Conservation (phyloP, 371 early-diverging fungal species). For the Blastocladiella emersonii region DNA sequence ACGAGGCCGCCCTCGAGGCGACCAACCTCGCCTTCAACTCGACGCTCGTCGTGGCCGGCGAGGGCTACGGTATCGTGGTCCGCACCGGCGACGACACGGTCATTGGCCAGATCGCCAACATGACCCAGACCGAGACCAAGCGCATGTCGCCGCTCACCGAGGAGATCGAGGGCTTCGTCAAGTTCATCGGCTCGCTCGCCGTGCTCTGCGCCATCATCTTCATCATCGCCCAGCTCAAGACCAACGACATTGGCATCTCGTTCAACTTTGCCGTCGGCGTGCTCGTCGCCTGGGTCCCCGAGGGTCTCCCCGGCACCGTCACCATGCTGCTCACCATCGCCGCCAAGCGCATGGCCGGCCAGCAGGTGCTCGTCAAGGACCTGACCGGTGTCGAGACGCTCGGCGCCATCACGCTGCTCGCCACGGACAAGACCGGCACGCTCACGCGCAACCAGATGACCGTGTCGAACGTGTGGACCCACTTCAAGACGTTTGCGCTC, state of each 20-base stretch:
- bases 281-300: constrained; percentile 78
- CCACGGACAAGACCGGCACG: constrained; percentile 93
- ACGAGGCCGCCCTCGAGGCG: constrained; percentile 73
- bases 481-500: constrained; percentile 30
- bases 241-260: constrained; percentile 35
- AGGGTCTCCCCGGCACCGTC: constrained; percentile 79
- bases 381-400: constrained; percentile 89
- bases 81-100: constrained; percentile 83
- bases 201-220: constrained; percentile 57
- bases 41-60: constrained; percentile 70
- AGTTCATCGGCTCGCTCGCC: constrained; percentile 72
- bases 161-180: constrained; percentile 73
- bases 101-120: constrained; percentile 84
- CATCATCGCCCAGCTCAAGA: constrained; percentile 39
- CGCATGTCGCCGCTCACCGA: constrained; percentile 49
- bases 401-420: constrained; percentile 84
- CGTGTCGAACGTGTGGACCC: constrained; percentile 75
- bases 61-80: constrained; percentile 82
- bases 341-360: constrained; percentile 80
- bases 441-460: constrained; percentile 92
- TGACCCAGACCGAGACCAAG: constrained; percentile 61
- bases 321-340: constrained; percentile 82
- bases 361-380: constrained; percentile 86
- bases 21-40: constrained; percentile 80
- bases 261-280: constrained; percentile 82